Evolutionary conservation across 306 rosid species (phyloP).

Genomic region (Cucumis melo): DNA sequence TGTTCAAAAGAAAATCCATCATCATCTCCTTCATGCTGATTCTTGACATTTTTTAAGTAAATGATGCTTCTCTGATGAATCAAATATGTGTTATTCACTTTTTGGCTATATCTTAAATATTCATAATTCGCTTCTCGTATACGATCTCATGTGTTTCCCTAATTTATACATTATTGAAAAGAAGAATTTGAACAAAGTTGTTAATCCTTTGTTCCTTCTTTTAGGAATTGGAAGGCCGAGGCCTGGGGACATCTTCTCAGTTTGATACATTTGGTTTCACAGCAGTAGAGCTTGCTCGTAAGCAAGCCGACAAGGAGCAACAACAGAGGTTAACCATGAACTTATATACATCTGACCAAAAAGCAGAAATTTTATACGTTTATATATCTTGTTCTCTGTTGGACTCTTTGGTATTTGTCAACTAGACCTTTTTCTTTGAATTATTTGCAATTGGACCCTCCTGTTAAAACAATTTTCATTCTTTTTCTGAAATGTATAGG

Average conservation of each 20-base stretch:
- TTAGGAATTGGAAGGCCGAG: constrained; percentile 76
- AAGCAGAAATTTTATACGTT: neutral
- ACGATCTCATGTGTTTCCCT: neutral
- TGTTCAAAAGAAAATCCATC: neutral
- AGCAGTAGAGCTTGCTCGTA: constrained; percentile 69
- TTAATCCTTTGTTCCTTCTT: constrained; percentile 1
- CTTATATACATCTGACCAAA: neutral
- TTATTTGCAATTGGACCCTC: neutral
- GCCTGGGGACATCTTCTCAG: constrained; percentile 70
- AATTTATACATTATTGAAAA: neutral
- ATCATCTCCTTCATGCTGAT: neutral
- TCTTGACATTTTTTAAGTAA: neutral
- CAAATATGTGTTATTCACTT: neutral
- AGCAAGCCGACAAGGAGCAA: constrained; percentile 87
- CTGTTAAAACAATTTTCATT: neutral
- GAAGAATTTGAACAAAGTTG: constrained; percentile 4
- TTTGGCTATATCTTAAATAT: neutral
- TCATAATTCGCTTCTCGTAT: neutral
- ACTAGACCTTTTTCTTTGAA: neutral
- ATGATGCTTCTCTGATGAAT: neutral
- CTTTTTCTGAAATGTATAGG: neutral
- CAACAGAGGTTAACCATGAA: constrained; percentile 47
- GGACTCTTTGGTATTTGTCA: neutral
- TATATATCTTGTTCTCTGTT: neutral
- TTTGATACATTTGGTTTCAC: constrained; percentile 93